These are phyloP conservation scores for Candida coquimbonensis DNA, from an alignment of 805 yeast species.

Conservation along the genomic window DNA sequence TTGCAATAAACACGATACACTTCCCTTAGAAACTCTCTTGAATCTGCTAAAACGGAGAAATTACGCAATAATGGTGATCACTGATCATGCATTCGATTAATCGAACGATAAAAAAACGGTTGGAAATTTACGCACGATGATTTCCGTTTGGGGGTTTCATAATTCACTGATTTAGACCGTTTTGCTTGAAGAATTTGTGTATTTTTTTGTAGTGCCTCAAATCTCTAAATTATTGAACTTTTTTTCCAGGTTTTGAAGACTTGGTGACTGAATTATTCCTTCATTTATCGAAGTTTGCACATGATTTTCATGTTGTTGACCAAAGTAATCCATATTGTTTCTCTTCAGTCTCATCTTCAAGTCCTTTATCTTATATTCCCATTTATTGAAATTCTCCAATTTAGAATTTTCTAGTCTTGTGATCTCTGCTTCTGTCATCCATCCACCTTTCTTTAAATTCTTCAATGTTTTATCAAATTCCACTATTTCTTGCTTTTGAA, in stretches of 20 bases:
- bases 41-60: too few species aligned
- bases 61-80: too few species aligned
- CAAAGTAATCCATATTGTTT: not conserved
- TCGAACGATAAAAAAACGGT: too few species aligned
- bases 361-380: conserved; percentile 17
- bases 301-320: not conserved
- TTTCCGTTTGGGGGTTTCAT: too few species aligned
- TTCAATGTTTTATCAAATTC: conserved; percentile 14
- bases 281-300: not conserved
- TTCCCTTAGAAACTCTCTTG: too few species aligned
- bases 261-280: conserved; percentile 2
- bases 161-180: too few species aligned
- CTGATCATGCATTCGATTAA: too few species aligned
- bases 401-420: conserved; percentile 13
- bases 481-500: conserved; percentile 14
- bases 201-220: not conserved
- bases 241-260: conserved; percentile 9
- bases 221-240: conserved; percentile 5
- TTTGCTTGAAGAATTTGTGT: too few species aligned
- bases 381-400: conserved; percentile 16
- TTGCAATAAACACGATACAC: too few species aligned
- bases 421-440: conserved; percentile 19
- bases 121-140: too few species aligned
- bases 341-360: conserved; percentile 4
- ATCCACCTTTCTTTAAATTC: conserved; percentile 18